Base-by-base conservation (phyloP, 2,329 filamentous ascomycete genomes). In the Xylariales sp. region DNA sequence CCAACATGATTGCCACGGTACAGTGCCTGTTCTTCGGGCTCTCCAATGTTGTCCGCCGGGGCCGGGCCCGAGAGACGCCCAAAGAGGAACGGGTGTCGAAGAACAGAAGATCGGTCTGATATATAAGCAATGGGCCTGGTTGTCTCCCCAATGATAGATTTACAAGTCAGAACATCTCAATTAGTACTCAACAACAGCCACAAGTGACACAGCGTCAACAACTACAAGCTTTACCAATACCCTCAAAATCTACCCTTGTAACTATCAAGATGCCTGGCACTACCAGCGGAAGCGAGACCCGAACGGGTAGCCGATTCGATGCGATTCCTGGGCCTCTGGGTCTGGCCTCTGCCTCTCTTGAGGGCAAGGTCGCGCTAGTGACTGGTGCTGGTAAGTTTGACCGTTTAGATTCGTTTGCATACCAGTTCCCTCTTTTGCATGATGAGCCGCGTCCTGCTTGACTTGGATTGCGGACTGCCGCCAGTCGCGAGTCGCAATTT, bases 291-390 rank as follows among this genome's bases (percentile, higher is more conserved):
- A 16, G 15, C 7, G 39, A 35, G 22, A 6, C 8, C 14, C 25
- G 25, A 19, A 47, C 47, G 28, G 43, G 31, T 15, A 58, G 55
- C 46, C 62, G 61, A 49, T 62, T 63, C 51, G 61, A 66, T 50
- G 47, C 51, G 37, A 60, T 66, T 35, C 62, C 63, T 5, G 63
- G 63, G 5, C 63, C 63, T 41, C 53, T 66, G 34, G 63, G 63
- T 22, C 42, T 66, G 36, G 59, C 55, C 19, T 65, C 63, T 27
- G 63, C 63, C 25, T 64, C 61, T 21, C 59, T 64, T 9, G 59
- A 60, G 43, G 61, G 61, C 47, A 64, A 64, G 51, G 61, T 64
- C 35, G 61, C 61, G 42, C 55, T 64, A 14, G 61, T 64, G 3
- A 64, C 61, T 14, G 61, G 61, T 47, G 63, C 63, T 45, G 63